A percentile compares a stretch with the other conserved stretches of the same genome.
Evolutionary conservation across 176 grass and related monocot genomes (phyloP).

Genomic region (Bolboschoenus planiculmis): DNA sequence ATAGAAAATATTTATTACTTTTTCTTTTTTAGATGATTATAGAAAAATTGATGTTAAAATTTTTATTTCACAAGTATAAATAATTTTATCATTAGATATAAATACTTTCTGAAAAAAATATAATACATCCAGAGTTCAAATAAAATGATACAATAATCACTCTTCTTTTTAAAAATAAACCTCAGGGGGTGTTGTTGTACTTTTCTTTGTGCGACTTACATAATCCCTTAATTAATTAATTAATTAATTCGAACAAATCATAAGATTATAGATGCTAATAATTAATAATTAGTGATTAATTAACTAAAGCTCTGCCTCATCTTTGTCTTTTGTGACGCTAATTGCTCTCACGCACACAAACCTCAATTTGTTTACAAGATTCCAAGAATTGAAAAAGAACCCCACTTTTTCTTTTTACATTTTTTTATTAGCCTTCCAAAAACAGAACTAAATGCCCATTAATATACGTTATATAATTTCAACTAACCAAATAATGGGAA

Average conservation of each 20-base stretch:
- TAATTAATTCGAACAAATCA: not conserved
- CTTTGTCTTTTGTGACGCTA: not conserved
- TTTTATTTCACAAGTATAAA: too few relatives aligned
- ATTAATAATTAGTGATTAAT: not conserved
- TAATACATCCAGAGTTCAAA: too few relatives aligned
- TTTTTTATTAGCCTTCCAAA: not conserved
- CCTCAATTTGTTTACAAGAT: not conserved
- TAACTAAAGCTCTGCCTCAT: not conserved
- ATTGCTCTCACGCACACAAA: not conserved
- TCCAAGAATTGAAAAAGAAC: not conserved
- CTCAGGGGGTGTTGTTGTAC: not conserved
- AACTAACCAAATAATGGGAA: too few relatives aligned
- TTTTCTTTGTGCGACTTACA: not conserved
- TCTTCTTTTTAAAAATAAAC: not conserved
- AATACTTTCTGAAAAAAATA: too few relatives aligned
- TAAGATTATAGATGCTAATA: not conserved
- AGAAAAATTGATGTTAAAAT: too few relatives aligned
- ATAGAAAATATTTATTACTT: too few relatives aligned
- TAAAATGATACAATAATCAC: too few relatives aligned
- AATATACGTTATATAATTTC: not conserved
- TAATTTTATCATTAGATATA: too few relatives aligned
- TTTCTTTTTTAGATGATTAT: too few relatives aligned
- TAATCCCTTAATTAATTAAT: not conserved
- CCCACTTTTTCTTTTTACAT: not conserved
- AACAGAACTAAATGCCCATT: not conserved